Conservation (phyloP, 169 alveolate species). For the Eimeria acervulina region DNA sequence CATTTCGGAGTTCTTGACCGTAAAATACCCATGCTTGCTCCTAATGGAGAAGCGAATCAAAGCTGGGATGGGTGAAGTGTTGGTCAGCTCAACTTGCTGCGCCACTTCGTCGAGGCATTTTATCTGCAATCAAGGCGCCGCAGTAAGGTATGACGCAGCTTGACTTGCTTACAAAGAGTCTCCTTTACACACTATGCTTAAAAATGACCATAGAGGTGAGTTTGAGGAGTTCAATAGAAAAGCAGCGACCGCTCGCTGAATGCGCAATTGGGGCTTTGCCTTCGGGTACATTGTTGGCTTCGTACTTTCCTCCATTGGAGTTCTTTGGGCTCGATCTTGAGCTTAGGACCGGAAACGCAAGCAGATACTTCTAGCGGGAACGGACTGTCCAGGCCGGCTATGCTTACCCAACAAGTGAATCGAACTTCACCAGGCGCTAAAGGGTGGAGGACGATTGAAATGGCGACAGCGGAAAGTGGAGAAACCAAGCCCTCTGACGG, state of each 20-base stretch:
- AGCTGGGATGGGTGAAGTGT: slow-evolving; percentile 96
- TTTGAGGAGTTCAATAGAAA: not conserved
- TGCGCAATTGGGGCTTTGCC: slow-evolving; percentile 77
- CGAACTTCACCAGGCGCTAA: slow-evolving; percentile 47
- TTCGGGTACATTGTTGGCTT: not conserved
- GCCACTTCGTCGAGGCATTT: slow-evolving; percentile 89
- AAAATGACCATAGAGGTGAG: not conserved
- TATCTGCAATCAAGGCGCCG: slow-evolving; percentile 57
- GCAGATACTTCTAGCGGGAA: slow-evolving; percentile 73
- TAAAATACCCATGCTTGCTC: slow-evolving; percentile 93
- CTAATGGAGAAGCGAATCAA: slow-evolving; percentile 94
- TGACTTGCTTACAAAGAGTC: too few species aligned
- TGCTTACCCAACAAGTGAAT: slow-evolving; percentile 66
- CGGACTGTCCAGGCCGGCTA: slow-evolving; percentile 72
- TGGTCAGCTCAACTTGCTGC: slow-evolving; percentile 91
- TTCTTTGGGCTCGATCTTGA: slow-evolving; percentile 75
- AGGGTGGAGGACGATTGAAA: slow-evolving; percentile 54
- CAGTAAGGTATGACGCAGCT: not conserved
- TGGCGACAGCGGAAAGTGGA: slow-evolving; percentile 40
- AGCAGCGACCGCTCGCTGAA: slow-evolving; percentile 89
- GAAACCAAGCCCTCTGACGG: slow-evolving; percentile 63
- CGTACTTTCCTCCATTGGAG: slow-evolving; percentile 87
- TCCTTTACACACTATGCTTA: not conserved
- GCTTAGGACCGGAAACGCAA: slow-evolving; percentile 80
- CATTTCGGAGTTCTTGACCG: slow-evolving; percentile 92